Evolutionary conservation across 1,139 yeast genomes (phyloP), one percentile per base, ranked within the genome.

Genomic region (Geotrichum restrictum): DNA sequence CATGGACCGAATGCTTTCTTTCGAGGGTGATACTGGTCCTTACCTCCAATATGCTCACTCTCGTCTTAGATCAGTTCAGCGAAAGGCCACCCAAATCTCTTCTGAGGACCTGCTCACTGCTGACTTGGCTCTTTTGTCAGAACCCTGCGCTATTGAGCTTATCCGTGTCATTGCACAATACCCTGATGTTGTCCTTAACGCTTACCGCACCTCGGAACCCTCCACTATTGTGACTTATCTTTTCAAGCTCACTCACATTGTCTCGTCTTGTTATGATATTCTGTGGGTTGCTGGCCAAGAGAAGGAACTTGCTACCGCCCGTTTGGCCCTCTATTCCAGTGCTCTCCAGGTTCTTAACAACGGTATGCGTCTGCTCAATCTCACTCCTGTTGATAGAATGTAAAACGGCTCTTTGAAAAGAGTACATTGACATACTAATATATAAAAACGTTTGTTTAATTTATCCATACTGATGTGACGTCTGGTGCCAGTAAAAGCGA

Each of bases 11-110:
- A 93, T 93, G 98, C 79, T 88, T 49, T 88, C 97, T 5, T 91
- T 94, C 62, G 99, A 93, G 77, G 99, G 99, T 73, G 99, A 93
- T 72, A 93, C 99, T 57, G 99, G 99, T 68, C 98, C 99, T 57
- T 93, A 94, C 75, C 80, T 93, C 71, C 98, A 93, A 74, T 93
- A 93, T 68, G 98, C 99, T 48, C 99, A 93, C 74, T 89, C 98
- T 41, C 88, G 99, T 73, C 82, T 93, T 69, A 82, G 94, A 74
- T 91, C 98, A 2, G 91, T 93, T 65, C 93, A 88, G 74, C 86
- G 98, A 76, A 89, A 88, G 63, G 82, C 95, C 24, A 64, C 61
- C 29, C 58, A 60, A 42, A 59, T 61, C n/a, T 64, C 70, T 18
- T 58, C 69, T 7, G 73, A 69, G 43, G 76, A 78, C 47, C 74